These are phyloP conservation scores for Penicillium verhagenii DNA, from an alignment of 495 filamentous ascomycete genomes.

Conservation along the genomic window DNA sequence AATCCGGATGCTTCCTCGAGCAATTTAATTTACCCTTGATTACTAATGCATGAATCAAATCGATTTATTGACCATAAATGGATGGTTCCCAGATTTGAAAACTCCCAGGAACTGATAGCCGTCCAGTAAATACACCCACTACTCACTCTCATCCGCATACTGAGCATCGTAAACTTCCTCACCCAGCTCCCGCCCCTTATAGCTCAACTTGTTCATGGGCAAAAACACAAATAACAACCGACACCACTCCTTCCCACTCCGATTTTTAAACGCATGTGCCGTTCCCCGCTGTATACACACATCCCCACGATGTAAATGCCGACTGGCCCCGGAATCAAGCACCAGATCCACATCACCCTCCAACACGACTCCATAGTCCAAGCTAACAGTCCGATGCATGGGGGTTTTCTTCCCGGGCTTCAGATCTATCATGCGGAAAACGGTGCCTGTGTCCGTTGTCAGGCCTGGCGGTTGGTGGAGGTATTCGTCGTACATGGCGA, in stretches of 20 bases:
- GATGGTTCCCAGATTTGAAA: too few species aligned
- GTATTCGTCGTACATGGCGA: slow-evolving; percentile 35
- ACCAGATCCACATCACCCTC: slow-evolving; percentile 77
- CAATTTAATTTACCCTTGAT: neutral
- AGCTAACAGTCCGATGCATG: slow-evolving; percentile 67
- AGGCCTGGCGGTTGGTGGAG: slow-evolving; percentile 33
- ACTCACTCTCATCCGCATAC: slow-evolving; percentile 12
- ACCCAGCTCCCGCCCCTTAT: slow-evolving; percentile 23
- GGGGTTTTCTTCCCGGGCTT: slow-evolving; percentile 63
- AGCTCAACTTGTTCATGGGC: slow-evolving; percentile 29
- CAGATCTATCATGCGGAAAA: slow-evolving; percentile 57
- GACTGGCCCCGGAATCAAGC: slow-evolving; percentile 58
- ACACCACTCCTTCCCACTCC: slow-evolving; percentile 48
- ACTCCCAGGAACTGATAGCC: too few species aligned
- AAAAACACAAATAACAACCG: slow-evolving; percentile 54
- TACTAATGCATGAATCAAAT: neutral
- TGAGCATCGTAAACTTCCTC: slow-evolving; percentile 30
- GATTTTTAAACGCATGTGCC: slow-evolving; percentile 65
- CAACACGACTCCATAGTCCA: slow-evolving; percentile 71
- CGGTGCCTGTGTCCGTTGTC: slow-evolving; percentile 33
- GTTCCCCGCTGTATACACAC: slow-evolving; percentile 64
- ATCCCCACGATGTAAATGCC: slow-evolving; percentile 65
- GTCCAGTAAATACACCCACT: too few species aligned
- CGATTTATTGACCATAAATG: too few species aligned
- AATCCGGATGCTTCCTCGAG: neutral